These are phyloP conservation scores for Phtheirospermum japonicum DNA, from an alignment of 257 asterid genomes.

Conservation along the genomic window DNA sequence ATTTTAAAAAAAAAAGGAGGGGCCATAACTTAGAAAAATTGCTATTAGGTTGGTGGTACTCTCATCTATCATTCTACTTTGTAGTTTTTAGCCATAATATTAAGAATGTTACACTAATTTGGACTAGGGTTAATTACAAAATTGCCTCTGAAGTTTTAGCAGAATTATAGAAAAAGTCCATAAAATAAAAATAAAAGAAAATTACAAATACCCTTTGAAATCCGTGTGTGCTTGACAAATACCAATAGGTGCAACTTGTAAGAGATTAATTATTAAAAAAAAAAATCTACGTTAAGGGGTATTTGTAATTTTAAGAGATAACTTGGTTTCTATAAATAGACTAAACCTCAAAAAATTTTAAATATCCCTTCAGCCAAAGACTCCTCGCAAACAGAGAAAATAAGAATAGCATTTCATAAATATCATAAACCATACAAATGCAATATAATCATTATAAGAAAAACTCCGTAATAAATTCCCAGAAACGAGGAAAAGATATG, in stretches of 20 bases:
- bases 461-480: not conserved
- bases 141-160: not conserved
- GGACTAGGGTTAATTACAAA: not conserved
- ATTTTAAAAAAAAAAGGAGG: no score
- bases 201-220: not conserved
- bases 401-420: not conserved
- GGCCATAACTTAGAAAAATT: no score
- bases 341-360: not conserved
- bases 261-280: no score
- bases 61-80: no score
- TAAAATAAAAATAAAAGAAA: no score
- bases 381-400: no score
- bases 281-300: not conserved
- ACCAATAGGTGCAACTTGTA: not conserved
- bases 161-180: no score
- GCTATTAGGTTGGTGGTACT: no score
- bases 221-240: not conserved
- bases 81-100: no score
- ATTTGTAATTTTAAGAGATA: not conserved
- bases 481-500: conserved; percentile 20
- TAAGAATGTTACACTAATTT: not conserved
- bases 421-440: not conserved
- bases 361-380: not conserved
- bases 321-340: not conserved
- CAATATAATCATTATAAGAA: not conserved